Evolutionary conservation across 192 early-diverging fungal genomes (phyloP).

Genomic region (Linnemannia exigua): DNA sequence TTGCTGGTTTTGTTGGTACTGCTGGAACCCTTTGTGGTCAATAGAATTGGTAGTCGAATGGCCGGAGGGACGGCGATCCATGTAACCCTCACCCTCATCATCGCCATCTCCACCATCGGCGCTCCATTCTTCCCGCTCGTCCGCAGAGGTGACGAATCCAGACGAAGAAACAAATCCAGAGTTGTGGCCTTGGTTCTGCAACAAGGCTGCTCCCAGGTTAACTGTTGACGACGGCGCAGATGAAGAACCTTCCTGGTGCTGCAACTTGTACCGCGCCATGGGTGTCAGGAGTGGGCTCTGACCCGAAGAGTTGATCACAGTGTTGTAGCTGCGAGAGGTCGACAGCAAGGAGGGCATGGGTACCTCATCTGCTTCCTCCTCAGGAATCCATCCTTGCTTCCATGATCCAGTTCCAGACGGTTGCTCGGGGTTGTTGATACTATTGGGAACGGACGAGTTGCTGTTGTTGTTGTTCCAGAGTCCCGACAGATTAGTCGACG

Average conservation of each 20-base stretch:
- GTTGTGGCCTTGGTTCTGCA: background rate
- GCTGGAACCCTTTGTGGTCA: background rate
- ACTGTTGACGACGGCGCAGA: slow-evolving; percentile 42
- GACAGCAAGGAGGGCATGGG: slow-evolving; percentile 44
- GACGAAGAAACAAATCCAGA: slow-evolving; percentile 14
- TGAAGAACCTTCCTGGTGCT: slow-evolving; percentile 40
- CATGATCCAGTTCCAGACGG: slow-evolving; percentile 11
- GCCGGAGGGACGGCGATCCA: slow-evolving; percentile 6
- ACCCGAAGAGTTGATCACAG: slow-evolving; percentile 10
- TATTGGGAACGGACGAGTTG: slow-evolving; percentile 1
- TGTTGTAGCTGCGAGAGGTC: slow-evolving; percentile 37
- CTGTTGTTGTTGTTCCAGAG: slow-evolving; percentile 22
- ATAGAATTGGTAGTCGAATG: background rate
- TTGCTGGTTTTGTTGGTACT: slow-evolving; percentile 22
- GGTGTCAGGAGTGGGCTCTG: slow-evolving; percentile 47
- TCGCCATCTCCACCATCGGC: slow-evolving; percentile 44
- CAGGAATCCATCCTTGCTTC: slow-evolving; percentile 55
- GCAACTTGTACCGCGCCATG: slow-evolving; percentile 36
- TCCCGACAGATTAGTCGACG: slow-evolving; percentile 20
- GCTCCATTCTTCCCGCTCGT: slow-evolving; percentile 56
- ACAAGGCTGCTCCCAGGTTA: slow-evolving; percentile 21
- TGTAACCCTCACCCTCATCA: slow-evolving; percentile 43
- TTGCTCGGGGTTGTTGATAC: slow-evolving; percentile 13
- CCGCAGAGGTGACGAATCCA: slow-evolving; percentile 42
- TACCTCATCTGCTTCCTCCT: slow-evolving; percentile 39